phyloP scores from a whole-genome alignment of 345 rosid genomes.

The Brassica nigra region DNA sequence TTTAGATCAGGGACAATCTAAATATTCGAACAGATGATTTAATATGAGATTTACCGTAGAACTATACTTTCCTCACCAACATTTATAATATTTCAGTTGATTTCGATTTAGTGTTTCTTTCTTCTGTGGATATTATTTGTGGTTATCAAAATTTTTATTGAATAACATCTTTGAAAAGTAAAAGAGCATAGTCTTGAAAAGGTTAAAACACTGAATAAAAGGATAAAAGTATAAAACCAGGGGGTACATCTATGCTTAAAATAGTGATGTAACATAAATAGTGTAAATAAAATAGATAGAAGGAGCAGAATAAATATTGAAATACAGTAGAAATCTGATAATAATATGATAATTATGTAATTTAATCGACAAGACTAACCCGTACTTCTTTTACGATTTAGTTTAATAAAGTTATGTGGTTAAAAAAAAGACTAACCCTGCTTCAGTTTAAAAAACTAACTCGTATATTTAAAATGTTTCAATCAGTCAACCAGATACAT shows the following conservation, averaged over 20 bases:
- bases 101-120: neutral
- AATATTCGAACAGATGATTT: neutral
- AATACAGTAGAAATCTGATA: neutral
- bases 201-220: neutral
- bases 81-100: neutral
- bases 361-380: neutral
- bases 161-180: neutral
- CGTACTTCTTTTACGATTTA: neutral
- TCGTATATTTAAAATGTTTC: neutral
- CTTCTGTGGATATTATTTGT: neutral
- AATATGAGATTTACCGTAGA: neutral
- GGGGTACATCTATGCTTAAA: neutral
- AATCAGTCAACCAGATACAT: neutral
- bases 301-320: neutral
- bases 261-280: neutral
- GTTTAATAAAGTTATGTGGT: too few relatives aligned
- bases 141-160: neutral
- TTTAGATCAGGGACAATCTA: neutral
- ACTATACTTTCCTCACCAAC: neutral
- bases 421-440: too few relatives aligned
- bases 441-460: neutral
- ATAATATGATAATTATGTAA: neutral
- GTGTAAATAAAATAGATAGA: neutral
- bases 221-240: neutral
- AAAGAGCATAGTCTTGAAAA: neutral